phyloP scores from a whole-genome alignment of 306 rosid species.

The Cucurbita maxima region DNA sequence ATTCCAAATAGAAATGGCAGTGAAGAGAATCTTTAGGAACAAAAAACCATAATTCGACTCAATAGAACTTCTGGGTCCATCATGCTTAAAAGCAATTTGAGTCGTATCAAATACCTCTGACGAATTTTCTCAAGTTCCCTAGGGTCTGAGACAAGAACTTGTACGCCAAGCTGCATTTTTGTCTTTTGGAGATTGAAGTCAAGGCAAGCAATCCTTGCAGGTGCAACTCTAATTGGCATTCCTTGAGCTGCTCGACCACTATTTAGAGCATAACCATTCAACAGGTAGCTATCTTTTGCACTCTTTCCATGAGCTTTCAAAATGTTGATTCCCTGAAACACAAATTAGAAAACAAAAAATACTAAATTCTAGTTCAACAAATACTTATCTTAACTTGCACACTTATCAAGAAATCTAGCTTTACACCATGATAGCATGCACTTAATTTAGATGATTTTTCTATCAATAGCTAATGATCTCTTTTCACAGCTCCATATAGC shows the following conservation, averaged over 20 bases:
- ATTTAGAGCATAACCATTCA: slow-evolving; percentile 90
- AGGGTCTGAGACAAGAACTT: slow-evolving; percentile 79
- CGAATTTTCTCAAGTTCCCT: slow-evolving; percentile 97
- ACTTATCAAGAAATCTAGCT: not conserved
- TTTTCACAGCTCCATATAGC: not conserved
- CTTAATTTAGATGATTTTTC: not conserved
- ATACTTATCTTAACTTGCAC: not conserved
- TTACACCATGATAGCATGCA: not conserved
- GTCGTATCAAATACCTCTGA: slow-evolving; percentile 39
- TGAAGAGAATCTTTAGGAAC: not conserved
- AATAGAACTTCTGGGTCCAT: not conserved
- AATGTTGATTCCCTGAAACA: slow-evolving; percentile 67
- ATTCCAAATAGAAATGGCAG: not conserved
- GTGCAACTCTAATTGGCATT: slow-evolving; percentile 84
- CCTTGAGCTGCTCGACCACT: slow-evolving; percentile 98
- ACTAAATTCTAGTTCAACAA: not conserved
- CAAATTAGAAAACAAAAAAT: not conserved
- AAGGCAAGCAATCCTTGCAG: slow-evolving; percentile 90
- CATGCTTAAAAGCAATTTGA: not conserved
- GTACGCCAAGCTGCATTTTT: slow-evolving; percentile 98
- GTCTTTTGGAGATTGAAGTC: slow-evolving; percentile 98
- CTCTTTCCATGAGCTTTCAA: slow-evolving; percentile 97
- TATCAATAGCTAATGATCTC: not conserved
- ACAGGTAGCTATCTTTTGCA: slow-evolving; percentile 77
- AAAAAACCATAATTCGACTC: not conserved